A percentile compares a stretch with the other conserved stretches of the same genome.
These are phyloP conservation scores for Xylaria sp. DNA, from an alignment of 2,329 filamentous ascomycete genomes.

Conservation along the genomic window DNA sequence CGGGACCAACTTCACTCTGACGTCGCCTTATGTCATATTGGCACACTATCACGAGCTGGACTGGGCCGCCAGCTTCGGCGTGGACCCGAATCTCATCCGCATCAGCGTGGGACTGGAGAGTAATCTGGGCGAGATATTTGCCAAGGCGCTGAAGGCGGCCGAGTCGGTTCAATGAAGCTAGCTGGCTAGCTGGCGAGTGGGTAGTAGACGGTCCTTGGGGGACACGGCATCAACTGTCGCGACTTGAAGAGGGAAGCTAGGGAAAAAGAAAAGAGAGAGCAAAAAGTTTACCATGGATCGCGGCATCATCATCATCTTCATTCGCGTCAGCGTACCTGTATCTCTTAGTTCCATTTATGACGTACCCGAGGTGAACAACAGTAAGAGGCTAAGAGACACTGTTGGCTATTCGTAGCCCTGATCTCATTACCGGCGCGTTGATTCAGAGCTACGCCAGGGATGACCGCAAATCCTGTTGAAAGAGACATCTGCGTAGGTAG, in stretches of 20 bases:
- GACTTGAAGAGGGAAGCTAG: background rate
- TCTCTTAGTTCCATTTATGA: background rate
- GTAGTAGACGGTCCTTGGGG: background rate
- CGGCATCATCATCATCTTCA: background rate
- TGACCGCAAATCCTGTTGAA: background rate
- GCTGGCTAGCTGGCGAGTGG: background rate
- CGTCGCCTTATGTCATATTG: slow-evolving; percentile 88
- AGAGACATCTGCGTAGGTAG: background rate
- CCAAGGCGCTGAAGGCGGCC: slow-evolving; percentile 74
- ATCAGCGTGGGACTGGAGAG: slow-evolving; percentile 91
- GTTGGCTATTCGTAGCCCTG: background rate
- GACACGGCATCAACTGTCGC: slow-evolving; percentile 17
- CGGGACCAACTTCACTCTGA: slow-evolving; percentile 95
- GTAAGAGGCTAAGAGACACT: background rate
- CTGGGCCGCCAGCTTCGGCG: slow-evolving; percentile 87
- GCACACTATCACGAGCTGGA: slow-evolving; percentile 92
- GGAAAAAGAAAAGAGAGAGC: too few species aligned
- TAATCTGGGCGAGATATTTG: slow-evolving; percentile 72
- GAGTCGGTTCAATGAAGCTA: slow-evolving; percentile 43
- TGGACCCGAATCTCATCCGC: slow-evolving; percentile 82
- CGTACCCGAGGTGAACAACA: background rate
- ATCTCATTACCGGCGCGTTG: background rate
- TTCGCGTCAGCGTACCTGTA: background rate
- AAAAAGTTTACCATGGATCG: background rate
- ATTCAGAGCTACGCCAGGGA: background rate